Evolutionary conservation across 2,329 filamentous ascomycete genomes (phyloP), one percentile per base, ranked within the genome.

Genomic region (Trichoderma afroharzianum): DNA sequence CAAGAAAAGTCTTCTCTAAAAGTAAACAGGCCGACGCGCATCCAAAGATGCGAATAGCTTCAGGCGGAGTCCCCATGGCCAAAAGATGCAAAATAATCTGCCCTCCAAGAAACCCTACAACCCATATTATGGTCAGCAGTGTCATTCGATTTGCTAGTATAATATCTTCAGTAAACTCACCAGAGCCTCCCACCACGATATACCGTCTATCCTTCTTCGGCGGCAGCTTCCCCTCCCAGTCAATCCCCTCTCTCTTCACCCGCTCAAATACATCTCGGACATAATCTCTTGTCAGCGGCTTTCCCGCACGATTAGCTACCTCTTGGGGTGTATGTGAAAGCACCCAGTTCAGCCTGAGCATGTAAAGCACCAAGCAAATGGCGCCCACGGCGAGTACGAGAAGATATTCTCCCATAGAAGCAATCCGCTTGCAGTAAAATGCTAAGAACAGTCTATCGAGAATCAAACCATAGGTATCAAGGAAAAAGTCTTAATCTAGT

Each of bases 31-130:
- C 6, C 79, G 76, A 15, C 81, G 81, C 70, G 87, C 82, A 76
- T 90, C 88, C 61, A 88, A 88, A 72, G 68, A 88, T 84, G 12
- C 88, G 86, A 72, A 90, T 86, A 33, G 84, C 82, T 50, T 81
- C 76, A 1, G 86, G 82, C 3, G 82, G 79, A 59, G 87, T 85
- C 12, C 88, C 88, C 6, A 85, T 85, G 24, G 82, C 81, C 11
- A 89, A 80, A 9, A 89, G 83, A 72, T 88, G 85, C 9, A 85
- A 79, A 12, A 87, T 84, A 39, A 89, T 85, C 77, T 85, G 85
- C 36, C 86, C 84, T 4, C 87, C 88, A 3, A 89, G 85, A 36
- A 88, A 83, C 6, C 87, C 86, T 87, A 70, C 18, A 18, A 15
- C n/a, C 14, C 9, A 26, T 9, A 15, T 1, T 5, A n/a, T 26